Base-by-base conservation (phyloP, 1,284 basidiomycete genomes). In the Leccinum huronense region DNA sequence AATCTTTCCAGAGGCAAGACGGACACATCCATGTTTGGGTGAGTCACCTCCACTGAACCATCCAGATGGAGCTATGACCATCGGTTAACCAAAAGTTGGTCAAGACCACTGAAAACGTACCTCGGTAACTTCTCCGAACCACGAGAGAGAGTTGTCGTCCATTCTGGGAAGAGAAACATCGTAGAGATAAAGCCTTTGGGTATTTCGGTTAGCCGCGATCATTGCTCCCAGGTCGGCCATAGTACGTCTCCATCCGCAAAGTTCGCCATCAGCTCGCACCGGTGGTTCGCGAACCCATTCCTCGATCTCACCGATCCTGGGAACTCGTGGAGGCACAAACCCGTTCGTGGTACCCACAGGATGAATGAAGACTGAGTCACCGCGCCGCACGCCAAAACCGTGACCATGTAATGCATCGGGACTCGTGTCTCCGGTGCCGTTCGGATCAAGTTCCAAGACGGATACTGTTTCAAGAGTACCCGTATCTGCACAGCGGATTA, bases 361-460 rank as follows among this genome's bases (percentile, higher is more conserved):
- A 75, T 92, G 89, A 62, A 95, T 81, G 68, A 98, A 88, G 16
- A 97, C 93, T 65, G 88, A 86, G 71, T 96, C 93, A 11, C 94
- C 93, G 27, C 91, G 83, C 57, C 87, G 85, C 31, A 96, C 87
- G n/a, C 85, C 86, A 53, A 89, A 87, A 67, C 78, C 69, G 48
- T 78, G 68, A 67, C 77, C 68, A 56, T 80, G 76, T 30, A 81
- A 74, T 61, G 78, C 74, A 45, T 80, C 72, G 10, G 77, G 76
- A 57, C 78, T 76, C 67, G 78, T 76, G 67, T 88, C 87, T 57
- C 81, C 80, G 19, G 80, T 79, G 33, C 93, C 93, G 69, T 91
- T 89, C 6, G 91, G 88, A 73, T 97, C 94, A 60, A 97, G 85
- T 77, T 98, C 95, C 38, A 98, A 83, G 14, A 93, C 83, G 45